Base-by-base conservation (phyloP, 129 eudicot genomes). In the Silybum marianum region DNA sequence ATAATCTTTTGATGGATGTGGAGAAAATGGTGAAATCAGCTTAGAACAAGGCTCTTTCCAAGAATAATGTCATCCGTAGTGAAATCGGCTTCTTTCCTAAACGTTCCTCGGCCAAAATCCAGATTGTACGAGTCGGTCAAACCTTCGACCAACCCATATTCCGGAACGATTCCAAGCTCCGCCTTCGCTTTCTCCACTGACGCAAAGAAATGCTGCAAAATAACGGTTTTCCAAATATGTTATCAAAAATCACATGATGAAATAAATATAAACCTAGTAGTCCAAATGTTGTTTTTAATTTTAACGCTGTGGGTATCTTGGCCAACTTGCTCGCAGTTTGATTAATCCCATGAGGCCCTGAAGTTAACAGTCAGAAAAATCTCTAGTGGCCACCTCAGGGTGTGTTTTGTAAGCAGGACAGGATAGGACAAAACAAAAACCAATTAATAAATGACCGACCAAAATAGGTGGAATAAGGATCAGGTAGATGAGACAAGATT, bases 161-260 rank as follows among this genome's bases (percentile, higher is more conserved):
- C 97, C 19, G 99, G 99, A 77, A 42, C 68, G 87, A 86, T 84
- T 32, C 99, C 99, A 21, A 95, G 95, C 80, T 90, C 85, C 38
- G 87, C 90, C 86, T 95, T 95, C 3, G 97, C 97, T 81, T 95
- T 95, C 32, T 95, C 99, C 36, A 95, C 86, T 0, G 99, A 95
- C n/a, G 99, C 88, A 75, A 95, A 95, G 99, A 88, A 95, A 88
- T 95, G 99, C 99, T 95, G 91, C 89, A 85, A 77, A 73, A 80
- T 22, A 39, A 76, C 24, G 38, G n/a, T 26, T 28, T 46, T 14
- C 24, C 22, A 30, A 51, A 32, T 68, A 76, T 32, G 26, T 48
- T 7, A 68, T 39, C 9, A 82, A 28, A 10, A 9, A 13, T 24
- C 60, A 10, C 30, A 40, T 48, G 18, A 40, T 1, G 6, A 28